Conservation (phyloP, 2,329 filamentous ascomycete genomes). For the Lecanicillium sp. region DNA sequence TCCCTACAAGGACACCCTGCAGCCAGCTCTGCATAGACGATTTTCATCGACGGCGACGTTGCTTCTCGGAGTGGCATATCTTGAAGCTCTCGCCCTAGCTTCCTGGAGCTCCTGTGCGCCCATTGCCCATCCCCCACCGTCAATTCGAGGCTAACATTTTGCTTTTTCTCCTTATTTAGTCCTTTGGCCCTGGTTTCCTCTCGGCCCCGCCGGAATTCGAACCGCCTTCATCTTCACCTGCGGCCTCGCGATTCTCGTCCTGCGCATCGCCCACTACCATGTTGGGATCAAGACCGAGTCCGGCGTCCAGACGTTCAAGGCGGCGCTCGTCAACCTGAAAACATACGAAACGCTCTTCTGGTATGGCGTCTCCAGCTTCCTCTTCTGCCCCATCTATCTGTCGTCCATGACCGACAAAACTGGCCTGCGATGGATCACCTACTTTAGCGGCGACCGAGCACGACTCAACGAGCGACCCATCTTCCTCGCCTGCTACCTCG, state of each 20-base stretch:
- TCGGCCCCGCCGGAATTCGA: conserved; percentile 70
- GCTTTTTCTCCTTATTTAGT: too few relatives aligned
- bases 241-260: conserved; percentile 70
- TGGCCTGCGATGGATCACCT: conserved; percentile 67
- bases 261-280: conserved; percentile 81
- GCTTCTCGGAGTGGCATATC: conserved; percentile 65
- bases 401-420: conserved; percentile 57
- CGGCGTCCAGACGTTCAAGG: conserved; percentile 56
- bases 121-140: conserved; percentile 6
- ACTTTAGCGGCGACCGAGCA: conserved; percentile 63
- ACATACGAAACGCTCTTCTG: conserved; percentile 66
- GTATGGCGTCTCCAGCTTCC: conserved; percentile 70
- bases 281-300: conserved; percentile 64
- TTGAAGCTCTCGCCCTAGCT: conserved; percentile 64
- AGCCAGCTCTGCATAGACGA: conserved; percentile 77
- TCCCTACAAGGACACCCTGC: conserved; percentile 83
- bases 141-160: conserved; percentile 8
- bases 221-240: conserved; percentile 70
- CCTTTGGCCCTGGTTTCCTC: conserved; percentile 80
- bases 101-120: conserved; percentile 62
- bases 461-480: conserved; percentile 81
- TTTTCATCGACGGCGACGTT: conserved; percentile 73
- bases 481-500: conserved; percentile 67
- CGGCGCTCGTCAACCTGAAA: conserved; percentile 50
- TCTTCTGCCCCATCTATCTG: conserved; percentile 77